Conservation (phyloP, 352 stramenopile species). For the Pythium aquatile region DNA sequence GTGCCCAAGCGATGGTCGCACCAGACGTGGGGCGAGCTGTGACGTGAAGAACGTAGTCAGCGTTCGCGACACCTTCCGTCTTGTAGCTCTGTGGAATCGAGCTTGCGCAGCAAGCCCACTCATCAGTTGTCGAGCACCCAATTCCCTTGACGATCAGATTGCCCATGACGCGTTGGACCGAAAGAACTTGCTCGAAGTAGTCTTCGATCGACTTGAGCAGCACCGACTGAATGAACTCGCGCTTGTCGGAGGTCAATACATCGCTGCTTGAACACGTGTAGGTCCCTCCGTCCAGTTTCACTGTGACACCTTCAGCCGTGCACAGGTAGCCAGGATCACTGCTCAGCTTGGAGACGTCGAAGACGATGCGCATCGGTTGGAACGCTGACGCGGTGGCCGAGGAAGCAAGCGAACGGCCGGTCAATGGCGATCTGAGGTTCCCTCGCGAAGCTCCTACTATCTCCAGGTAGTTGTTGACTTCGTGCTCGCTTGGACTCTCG, state of each 20-base stretch:
- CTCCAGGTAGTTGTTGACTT: slow-evolving; percentile 40
- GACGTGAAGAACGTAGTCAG: slow-evolving; percentile 79
- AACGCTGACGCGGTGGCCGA: slow-evolving; percentile 31
- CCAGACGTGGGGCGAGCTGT: slow-evolving; percentile 70
- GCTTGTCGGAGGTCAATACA: slow-evolving; percentile 63
- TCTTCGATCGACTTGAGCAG: slow-evolving; percentile 59
- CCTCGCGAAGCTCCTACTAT: slow-evolving; percentile 31
- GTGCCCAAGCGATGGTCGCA: slow-evolving; percentile 69
- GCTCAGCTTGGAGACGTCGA: slow-evolving; percentile 72
- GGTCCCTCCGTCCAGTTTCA: slow-evolving; percentile 44
- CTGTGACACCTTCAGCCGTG: slow-evolving; percentile 39
- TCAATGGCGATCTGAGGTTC: slow-evolving; percentile 3
- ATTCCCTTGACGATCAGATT: slow-evolving; percentile 67
- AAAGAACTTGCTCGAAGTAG: slow-evolving; percentile 62
- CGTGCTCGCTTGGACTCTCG: slow-evolving; percentile 23
- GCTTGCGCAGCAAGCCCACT: slow-evolving; percentile 66
- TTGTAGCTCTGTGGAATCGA: slow-evolving; percentile 50
- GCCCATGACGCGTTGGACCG: slow-evolving; percentile 61
- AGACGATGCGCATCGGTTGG: slow-evolving; percentile 73
- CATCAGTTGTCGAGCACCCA: slow-evolving; percentile 33
- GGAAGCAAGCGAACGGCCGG: slow-evolving; percentile 33
- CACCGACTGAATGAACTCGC: slow-evolving; percentile 65
- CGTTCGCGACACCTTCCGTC: slow-evolving; percentile 51
- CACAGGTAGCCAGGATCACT: slow-evolving; percentile 72
- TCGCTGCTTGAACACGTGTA: slow-evolving; percentile 58